Percentiles rank a stretch among this genome's conserved stretches.
phyloP scores from a whole-genome alignment of 768 basidiomycete genomes.

The Mycena latifolia region DNA sequence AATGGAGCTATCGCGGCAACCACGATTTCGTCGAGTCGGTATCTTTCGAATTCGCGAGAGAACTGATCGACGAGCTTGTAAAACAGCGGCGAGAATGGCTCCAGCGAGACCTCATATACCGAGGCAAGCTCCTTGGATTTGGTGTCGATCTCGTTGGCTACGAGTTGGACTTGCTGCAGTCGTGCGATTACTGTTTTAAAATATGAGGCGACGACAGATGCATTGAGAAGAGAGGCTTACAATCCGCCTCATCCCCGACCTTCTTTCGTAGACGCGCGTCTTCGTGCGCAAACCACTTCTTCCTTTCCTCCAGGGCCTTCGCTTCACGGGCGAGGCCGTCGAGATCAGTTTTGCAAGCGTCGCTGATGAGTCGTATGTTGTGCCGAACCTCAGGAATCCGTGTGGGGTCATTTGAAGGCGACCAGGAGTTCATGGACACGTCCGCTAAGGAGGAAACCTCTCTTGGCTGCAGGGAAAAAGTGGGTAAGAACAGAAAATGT shows the following conservation, averaged over 20 bases:
- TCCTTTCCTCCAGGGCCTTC: constrained; percentile 82
- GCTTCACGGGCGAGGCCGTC: constrained; percentile 94
- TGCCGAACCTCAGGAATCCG: constrained; percentile 98
- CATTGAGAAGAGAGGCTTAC: constrained; percentile 56
- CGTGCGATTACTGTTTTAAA: constrained; percentile 74
- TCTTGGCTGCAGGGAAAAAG: constrained; percentile 66
- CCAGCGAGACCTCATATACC: constrained; percentile 78
- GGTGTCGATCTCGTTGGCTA: constrained; percentile 77
- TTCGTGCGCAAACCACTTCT: constrained; percentile 78
- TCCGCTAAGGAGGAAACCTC: constrained; percentile 91
- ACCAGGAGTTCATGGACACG: constrained; percentile 82
- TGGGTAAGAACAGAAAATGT: not conserved
- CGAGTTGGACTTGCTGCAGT: constrained; percentile 80
- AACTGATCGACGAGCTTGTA: constrained; percentile 80
- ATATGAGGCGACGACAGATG: constrained; percentile 16
- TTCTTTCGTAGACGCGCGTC: constrained; percentile 76
- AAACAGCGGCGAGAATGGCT: constrained; percentile 79
- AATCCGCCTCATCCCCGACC: constrained; percentile 81
- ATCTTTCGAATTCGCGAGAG: constrained; percentile 78
- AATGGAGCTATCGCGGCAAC: constrained; percentile 92
- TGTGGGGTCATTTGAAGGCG: constrained; percentile 87
- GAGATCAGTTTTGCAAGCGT: constrained; percentile 85
- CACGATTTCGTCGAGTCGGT: constrained; percentile 90
- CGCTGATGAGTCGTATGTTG: constrained; percentile 89
- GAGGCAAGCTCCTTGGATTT: constrained; percentile 75